Conservation (phyloP, 106 monocot species). For the Amphibolis antarctica region DNA sequence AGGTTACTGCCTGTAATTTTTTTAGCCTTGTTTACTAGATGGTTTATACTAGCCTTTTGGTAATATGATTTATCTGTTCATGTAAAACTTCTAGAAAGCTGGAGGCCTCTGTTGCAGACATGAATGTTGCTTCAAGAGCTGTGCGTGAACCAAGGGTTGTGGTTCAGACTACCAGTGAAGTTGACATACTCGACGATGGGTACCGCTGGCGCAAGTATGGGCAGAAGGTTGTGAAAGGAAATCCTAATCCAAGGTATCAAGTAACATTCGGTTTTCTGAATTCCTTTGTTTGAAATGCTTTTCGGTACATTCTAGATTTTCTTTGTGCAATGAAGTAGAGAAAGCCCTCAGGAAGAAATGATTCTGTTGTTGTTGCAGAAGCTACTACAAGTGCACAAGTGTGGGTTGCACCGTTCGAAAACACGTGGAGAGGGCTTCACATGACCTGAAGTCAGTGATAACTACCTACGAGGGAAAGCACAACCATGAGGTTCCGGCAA, state of each 20-base stretch:
- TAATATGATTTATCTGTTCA: neutral
- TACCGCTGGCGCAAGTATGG: conserved; percentile 99
- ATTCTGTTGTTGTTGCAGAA: conserved; percentile 28
- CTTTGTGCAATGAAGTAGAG: neutral
- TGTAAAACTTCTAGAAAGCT: conserved; percentile 48
- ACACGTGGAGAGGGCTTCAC: conserved; percentile 88
- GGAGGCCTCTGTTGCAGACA: conserved; percentile 44
- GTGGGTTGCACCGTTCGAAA: conserved; percentile 71
- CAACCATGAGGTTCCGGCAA: conserved; percentile 85
- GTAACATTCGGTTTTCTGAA: no score
- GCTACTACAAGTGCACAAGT: conserved; percentile 89
- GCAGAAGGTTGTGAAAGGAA: conserved; percentile 75
- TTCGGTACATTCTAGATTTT: neutral
- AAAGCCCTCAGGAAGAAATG: neutral
- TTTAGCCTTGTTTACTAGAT: neutral
- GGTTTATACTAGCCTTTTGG: neutral
- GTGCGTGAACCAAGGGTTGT: conserved; percentile 39
- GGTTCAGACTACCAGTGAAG: conserved; percentile 94
- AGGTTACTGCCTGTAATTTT: conserved; percentile 22
- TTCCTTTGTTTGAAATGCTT: neutral
- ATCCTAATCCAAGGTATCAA: conserved; percentile 23
- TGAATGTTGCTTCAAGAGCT: conserved; percentile 46
- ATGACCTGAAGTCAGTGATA: conserved; percentile 89
- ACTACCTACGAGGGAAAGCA: conserved; percentile 88
- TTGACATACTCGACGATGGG: conserved; percentile 96